Base-by-base conservation (phyloP, 495 filamentous ascomycete species). In the Podospora didyma region DNA sequence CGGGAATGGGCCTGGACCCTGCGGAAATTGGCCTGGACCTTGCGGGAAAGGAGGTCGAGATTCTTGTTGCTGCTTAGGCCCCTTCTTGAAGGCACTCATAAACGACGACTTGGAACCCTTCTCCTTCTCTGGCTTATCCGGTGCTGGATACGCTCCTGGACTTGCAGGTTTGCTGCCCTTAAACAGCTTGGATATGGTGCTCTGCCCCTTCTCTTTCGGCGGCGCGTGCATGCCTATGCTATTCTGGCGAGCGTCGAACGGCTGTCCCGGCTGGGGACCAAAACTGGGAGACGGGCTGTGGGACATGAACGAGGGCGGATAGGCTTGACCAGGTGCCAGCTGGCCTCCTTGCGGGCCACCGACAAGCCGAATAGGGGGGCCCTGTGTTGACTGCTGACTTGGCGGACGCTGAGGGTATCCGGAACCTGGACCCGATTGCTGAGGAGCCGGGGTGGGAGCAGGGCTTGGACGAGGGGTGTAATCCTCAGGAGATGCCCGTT, bases 101-200 rank as follows among this genome's bases (percentile, higher is more conserved):
- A 75, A 69, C 2, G 58, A 62, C 23, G 61, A 37, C 28, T 67
- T 70, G 22, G 58, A 42, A 31, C 26, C 26, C 49, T 68, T 70
- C 10, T 65, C 61, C 46, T 69, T 69, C 23, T 65, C 57, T 2
- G 44, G n/a, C 45, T 56, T 64, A 14, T 62, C 59, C 23, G 47
- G 61, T 12, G 48, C 37, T 1, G 51, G 31, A 0, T 55, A 34
- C 4, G 26, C 26, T 34, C 46, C 49, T 0, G 46, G 28, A 9
- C 19, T 19, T 1, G 62, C 44, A 3, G 49, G 31, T 16, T 65
- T 69, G 23, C 42, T 56, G 26, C 64, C 63, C 37, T 63, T 67
- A 42, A 71, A 63, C 45, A 71, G 46, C 56, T 67, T 71, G 10
- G 68, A 65, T n/a, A 73, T 48, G 0, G 67, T 67, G 57, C 67